A percentile compares a stretch with the other conserved stretches of the same genome.
phyloP scores from a whole-genome alignment of 1,139 yeast species.

The Sporopachydermia cereana region DNA sequence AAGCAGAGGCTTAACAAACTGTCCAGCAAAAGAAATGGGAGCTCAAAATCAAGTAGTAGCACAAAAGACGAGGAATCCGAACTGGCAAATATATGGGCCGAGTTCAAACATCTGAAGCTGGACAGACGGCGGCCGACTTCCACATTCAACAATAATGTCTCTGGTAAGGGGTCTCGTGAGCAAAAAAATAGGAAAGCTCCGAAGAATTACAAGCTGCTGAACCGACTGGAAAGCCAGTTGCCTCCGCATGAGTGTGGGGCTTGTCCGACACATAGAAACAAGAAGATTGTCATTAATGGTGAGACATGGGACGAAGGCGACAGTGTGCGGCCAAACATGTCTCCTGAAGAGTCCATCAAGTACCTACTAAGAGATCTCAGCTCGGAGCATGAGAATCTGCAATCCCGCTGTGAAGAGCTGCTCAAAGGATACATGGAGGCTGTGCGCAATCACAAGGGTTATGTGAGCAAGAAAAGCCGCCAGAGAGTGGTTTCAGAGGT shows the following conservation, averaged over 20 bases:
- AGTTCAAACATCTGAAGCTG: slow-evolving; percentile 2
- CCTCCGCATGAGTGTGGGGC: background rate
- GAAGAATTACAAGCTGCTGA: background rate
- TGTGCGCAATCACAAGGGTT: background rate
- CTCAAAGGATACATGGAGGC: background rate
- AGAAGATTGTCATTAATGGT: background rate
- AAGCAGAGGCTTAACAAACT: background rate
- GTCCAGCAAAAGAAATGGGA: background rate
- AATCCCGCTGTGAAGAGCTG: background rate
- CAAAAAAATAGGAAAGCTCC: background rate
- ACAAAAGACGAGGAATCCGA: background rate
- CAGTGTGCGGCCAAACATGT: background rate
- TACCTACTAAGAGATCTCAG: background rate
- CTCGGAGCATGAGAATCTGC: slow-evolving; percentile 1
- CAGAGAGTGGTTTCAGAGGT: background rate
- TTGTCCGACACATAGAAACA: background rate
- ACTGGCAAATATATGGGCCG: slow-evolving; percentile 3
- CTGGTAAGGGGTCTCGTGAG: no score
- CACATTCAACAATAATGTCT: no score
- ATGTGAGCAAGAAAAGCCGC: slow-evolving; percentile 2
- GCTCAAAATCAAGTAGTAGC: background rate
- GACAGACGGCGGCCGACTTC: slow-evolving; percentile 1
- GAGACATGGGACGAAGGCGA: background rate
- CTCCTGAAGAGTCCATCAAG: slow-evolving; percentile 3
- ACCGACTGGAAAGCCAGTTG: background rate